phyloP scores from a whole-genome alignment of 768 basidiomycete genomes.

The Boletus vermiculosoides region DNA sequence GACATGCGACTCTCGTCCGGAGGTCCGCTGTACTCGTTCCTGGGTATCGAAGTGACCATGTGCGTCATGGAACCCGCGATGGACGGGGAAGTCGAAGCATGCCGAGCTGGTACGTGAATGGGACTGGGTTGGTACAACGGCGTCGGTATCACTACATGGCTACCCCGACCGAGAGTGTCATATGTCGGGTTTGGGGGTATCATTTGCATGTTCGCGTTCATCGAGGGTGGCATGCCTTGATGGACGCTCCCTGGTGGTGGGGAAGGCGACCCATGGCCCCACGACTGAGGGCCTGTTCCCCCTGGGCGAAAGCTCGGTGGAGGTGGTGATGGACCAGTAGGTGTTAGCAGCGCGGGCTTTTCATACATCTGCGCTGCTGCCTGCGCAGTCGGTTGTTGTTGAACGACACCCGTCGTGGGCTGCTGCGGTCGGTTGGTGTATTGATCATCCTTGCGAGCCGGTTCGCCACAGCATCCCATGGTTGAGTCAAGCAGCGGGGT shows the following conservation, averaged over 20 bases:
- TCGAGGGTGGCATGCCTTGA: background rate
- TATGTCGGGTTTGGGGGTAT: background rate
- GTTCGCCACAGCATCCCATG: constrained; percentile 72
- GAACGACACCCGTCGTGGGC: constrained; percentile 37
- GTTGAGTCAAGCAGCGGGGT: background rate
- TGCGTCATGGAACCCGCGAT: constrained; percentile 4
- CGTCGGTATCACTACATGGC: background rate
- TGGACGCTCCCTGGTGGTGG: constrained; percentile 23
- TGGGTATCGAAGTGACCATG: constrained; percentile 5
- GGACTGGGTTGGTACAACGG: constrained; percentile 32
- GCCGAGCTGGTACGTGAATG: constrained; percentile 20
- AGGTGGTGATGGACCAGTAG: constrained; percentile 45
- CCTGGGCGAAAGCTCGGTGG: constrained; percentile 37
- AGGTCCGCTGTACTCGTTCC: constrained; percentile 22
- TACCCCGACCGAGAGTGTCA: background rate
- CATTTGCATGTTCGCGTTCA: background rate
- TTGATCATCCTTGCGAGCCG: constrained; percentile 32
- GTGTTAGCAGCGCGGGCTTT: constrained; percentile 43
- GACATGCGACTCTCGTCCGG: constrained; percentile 77
- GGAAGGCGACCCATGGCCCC: constrained; percentile 36
- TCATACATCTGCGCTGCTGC: constrained; percentile 36
- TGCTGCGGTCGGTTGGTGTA: constrained; percentile 34
- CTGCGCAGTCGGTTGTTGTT: constrained; percentile 52
- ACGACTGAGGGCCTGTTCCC: constrained; percentile 12
- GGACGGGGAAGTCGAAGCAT: constrained; percentile 26